Percentiles rank a stretch among this genome's conserved stretches.
Evolutionary conservation across 2,329 filamentous ascomycete species (phyloP).

Genomic region (Hyphodiscus sp.): DNA sequence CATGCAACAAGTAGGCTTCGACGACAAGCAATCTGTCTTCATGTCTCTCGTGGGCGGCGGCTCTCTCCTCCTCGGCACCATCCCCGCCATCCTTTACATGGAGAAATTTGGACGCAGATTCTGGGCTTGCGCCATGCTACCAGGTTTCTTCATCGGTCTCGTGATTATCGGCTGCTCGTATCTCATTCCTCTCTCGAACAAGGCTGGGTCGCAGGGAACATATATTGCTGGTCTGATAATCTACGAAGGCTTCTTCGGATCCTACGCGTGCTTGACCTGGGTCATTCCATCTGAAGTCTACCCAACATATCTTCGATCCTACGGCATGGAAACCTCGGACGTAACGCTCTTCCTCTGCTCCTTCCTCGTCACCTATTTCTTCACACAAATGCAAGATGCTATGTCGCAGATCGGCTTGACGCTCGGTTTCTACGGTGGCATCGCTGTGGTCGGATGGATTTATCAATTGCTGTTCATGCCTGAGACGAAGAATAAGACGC

Average conservation of each 20-base stretch:
- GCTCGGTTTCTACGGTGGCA: conserved; percentile 68
- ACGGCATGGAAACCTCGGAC: conserved; percentile 67
- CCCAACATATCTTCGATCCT: conserved; percentile 64
- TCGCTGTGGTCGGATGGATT: conserved; percentile 62
- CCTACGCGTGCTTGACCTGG: conserved; percentile 59
- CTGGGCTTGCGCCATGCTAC: conserved; percentile 68
- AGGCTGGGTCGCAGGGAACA: conserved; percentile 45
- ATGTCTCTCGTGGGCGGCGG: conserved; percentile 71
- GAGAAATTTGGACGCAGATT: conserved; percentile 66
- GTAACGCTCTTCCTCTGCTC: conserved; percentile 63
- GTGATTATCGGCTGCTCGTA: conserved; percentile 61
- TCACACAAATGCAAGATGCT: conserved; percentile 60
- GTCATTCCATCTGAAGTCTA: conserved; percentile 64
- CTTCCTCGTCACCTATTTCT: conserved; percentile 72
- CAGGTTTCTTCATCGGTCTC: conserved; percentile 64
- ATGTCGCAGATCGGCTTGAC: conserved; percentile 60
- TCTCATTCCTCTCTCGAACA: conserved; percentile 44
- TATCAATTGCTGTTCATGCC: conserved; percentile 73
- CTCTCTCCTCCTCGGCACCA: conserved; percentile 58
- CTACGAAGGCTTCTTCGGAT: conserved; percentile 64
- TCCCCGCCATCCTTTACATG: conserved; percentile 65
- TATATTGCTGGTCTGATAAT: conserved; percentile 63
- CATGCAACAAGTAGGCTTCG: conserved; percentile 63
- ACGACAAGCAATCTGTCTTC: conserved; percentile 56
- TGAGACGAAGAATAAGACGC: conserved; percentile 59